phyloP scores from a whole-genome alignment of 2,329 filamentous ascomycete species.

The Phaeosphaeriaceae sp. region DNA sequence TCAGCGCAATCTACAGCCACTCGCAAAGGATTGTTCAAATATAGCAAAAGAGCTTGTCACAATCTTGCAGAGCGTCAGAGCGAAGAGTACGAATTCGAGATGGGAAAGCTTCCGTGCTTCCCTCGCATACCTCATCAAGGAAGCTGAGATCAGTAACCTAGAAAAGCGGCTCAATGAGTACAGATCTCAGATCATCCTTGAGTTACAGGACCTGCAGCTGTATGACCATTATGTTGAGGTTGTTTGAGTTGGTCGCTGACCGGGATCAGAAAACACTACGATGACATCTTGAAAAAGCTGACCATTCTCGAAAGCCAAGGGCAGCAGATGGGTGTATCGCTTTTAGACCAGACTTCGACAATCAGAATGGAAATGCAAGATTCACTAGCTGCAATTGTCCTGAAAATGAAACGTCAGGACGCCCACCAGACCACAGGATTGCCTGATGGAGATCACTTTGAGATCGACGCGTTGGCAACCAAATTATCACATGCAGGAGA shows the following conservation, averaged over 20 bases:
- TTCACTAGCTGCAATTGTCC: not conserved
- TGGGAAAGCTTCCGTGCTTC: conserved; percentile 10
- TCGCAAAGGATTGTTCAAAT: not conserved
- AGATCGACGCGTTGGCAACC: not conserved
- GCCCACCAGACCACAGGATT: not conserved
- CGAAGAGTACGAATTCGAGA: conserved; percentile 4
- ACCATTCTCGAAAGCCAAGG: not conserved
- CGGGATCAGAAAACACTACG: not conserved
- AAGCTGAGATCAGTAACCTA: conserved; percentile 5
- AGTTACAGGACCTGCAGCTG: conserved; percentile 3
- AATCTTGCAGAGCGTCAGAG: not conserved
- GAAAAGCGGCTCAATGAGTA: conserved; percentile 9
- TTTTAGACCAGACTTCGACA: not conserved
- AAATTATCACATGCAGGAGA: not conserved
- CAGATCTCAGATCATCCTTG: conserved; percentile 6
- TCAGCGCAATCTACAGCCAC: not conserved
- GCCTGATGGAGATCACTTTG: not conserved
- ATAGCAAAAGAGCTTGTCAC: not conserved
- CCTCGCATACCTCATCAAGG: conserved; percentile 4
- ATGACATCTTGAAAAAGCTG: not conserved
- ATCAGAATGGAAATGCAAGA: not conserved
- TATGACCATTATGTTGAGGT: not conserved
- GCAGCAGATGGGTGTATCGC: not conserved
- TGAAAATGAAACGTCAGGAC: not conserved
- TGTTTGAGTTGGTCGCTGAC: not conserved